Conservation (phyloP, 176 grass and related monocot genomes). For the Phyllostachys edulis region DNA sequence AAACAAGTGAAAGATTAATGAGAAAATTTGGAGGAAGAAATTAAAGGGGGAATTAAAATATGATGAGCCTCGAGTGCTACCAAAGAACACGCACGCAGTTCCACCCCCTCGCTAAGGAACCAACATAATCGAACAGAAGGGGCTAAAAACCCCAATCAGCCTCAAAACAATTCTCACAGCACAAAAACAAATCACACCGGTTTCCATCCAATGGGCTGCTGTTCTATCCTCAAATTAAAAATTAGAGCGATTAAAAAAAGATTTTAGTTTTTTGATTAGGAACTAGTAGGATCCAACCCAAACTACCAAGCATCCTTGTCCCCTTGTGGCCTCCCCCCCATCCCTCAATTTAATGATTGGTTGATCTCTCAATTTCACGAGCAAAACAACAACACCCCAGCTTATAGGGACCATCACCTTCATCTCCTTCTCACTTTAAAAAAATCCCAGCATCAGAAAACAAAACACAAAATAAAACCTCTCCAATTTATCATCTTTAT, state of each 20-base stretch:
- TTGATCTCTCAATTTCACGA: constrained; percentile 61
- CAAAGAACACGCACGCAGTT: background rate
- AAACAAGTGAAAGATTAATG: background rate
- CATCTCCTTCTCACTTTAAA: constrained; percentile 10
- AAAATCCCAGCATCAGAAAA: constrained; percentile 25
- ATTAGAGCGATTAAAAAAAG: background rate
- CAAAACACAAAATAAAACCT: background rate
- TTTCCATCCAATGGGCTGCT: constrained; percentile 48
- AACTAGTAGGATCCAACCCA: constrained; percentile 36
- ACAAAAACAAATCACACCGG: constrained; percentile 30
- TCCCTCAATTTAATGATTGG: constrained; percentile 61
- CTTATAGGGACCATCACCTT: constrained; percentile 57
- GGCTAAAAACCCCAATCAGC: constrained; percentile 42
- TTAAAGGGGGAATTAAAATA: background rate
- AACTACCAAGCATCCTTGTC: constrained; percentile 66
- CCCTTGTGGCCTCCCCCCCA: constrained; percentile 36
- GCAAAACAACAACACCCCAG: constrained; percentile 44
- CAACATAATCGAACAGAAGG: constrained; percentile 7
- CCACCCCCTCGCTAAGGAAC: background rate
- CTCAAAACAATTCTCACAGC: background rate
- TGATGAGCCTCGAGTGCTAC: background rate
- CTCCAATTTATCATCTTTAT: background rate
- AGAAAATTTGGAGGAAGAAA: background rate
- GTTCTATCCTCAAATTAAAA: constrained; percentile 26
- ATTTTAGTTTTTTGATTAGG: background rate